These are phyloP conservation scores for Telfairia occidentalis DNA, from an alignment of 331 rosid species.

Conservation along the genomic window DNA sequence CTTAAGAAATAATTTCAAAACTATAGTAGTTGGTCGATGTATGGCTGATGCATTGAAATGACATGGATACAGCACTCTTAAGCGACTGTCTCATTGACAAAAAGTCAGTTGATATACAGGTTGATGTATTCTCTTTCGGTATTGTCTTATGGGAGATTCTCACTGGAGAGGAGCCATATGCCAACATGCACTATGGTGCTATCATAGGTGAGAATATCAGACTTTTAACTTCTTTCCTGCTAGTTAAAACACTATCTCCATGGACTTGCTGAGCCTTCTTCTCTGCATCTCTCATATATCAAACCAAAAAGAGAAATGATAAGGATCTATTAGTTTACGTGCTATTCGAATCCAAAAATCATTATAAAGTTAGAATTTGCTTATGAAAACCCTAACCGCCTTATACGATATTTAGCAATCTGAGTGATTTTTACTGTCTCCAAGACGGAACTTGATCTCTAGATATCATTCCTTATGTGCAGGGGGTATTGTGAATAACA, in stretches of 20 bases:
- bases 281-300: not conserved
- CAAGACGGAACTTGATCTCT: not conserved
- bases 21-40: not conserved
- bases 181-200: constrained; percentile 97
- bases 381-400: not conserved
- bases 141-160: constrained; percentile 94
- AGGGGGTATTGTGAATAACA: constrained; percentile 94
- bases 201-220: constrained; percentile 52
- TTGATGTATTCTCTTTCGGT: constrained; percentile 92
- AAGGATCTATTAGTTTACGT: not conserved
- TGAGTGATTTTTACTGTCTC: not conserved
- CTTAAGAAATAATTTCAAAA: not conserved
- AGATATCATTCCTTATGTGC: constrained; percentile 7
- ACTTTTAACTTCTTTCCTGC: constrained; percentile 9
- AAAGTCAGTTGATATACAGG: constrained; percentile 33
- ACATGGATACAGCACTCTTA: not conserved
- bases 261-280: not conserved
- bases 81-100: not conserved
- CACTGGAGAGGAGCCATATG: constrained; percentile 95
- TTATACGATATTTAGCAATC: not conserved
- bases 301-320: not conserved
- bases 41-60: not conserved
- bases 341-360: not conserved
- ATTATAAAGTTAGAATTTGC: not conserved
- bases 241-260: not conserved